These are phyloP conservation scores for Coemansia sp. DNA, from an alignment of 192 early-diverging fungal genomes.

Conservation along the genomic window DNA sequence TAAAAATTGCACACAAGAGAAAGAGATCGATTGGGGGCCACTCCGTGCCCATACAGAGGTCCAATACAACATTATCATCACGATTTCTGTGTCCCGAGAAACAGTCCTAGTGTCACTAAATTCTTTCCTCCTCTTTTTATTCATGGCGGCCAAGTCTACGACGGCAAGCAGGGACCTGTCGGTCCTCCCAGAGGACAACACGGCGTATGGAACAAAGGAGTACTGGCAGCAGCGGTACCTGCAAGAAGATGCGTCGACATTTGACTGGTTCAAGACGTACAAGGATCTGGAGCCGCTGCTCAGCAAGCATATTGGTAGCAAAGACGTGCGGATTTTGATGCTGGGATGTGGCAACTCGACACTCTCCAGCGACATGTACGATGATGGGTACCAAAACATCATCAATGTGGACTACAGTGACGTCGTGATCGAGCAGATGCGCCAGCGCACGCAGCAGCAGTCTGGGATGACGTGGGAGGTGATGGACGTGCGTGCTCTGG, in stretches of 20 bases:
- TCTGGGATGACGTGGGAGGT: conserved; percentile 57
- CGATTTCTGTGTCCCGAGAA: not conserved
- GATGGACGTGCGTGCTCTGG: conserved; percentile 78
- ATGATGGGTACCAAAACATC: conserved; percentile 71
- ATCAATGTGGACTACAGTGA: conserved; percentile 81
- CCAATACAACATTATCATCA: not conserved
- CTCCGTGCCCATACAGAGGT: not conserved
- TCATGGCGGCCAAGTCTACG: not conserved
- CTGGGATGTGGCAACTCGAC: conserved; percentile 87
- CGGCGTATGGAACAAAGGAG: conserved; percentile 70
- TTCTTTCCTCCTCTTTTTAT: not conserved
- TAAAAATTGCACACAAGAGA: not conserved
- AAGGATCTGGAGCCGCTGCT: conserved; percentile 68
- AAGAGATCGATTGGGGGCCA: not conserved
- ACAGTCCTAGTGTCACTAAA: not conserved
- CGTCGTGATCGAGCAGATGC: conserved; percentile 80
- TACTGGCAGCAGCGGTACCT: conserved; percentile 78
- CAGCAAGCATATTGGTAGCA: conserved; percentile 55
- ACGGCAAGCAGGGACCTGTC: conserved; percentile 41
- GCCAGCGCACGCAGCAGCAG: conserved; percentile 35
- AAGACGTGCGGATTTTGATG: conserved; percentile 71
- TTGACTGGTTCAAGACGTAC: conserved; percentile 92
- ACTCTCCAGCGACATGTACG: conserved; percentile 77
- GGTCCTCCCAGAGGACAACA: conserved; percentile 64
- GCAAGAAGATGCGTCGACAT: conserved; percentile 57